These are phyloP conservation scores for Arctostaphylos glauca DNA, from an alignment of 148 eudicot genomes.

Conservation along the genomic window DNA sequence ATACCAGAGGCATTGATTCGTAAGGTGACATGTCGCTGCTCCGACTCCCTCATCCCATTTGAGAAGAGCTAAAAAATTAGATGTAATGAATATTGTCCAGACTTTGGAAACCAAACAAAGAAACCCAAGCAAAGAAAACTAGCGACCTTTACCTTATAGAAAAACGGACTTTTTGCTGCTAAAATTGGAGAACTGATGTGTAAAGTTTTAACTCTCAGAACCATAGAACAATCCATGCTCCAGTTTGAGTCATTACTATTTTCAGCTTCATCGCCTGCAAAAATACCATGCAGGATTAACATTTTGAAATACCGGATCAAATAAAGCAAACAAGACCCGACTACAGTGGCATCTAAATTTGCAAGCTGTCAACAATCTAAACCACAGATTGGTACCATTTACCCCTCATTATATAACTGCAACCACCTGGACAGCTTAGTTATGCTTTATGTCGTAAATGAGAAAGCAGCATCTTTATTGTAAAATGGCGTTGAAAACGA, in stretches of 20 bases:
- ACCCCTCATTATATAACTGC: neutral
- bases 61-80: conserved; percentile 58
- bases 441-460: neutral
- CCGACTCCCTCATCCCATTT: conserved; percentile 98
- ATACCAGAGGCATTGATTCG: conserved; percentile 89
- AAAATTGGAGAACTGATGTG: conserved; percentile 97
- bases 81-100: conserved; percentile 3
- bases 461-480: neutral
- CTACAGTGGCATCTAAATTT: neutral
- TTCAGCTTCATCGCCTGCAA: conserved; percentile 77
- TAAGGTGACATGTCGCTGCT: conserved; percentile 89
- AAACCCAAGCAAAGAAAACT: neutral
- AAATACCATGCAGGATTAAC: conserved; percentile 5
- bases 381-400: neutral
- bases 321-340: neutral
- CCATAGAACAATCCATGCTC: conserved; percentile 72
- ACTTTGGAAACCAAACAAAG: conserved; percentile 9
- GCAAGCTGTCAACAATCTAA: neutral
- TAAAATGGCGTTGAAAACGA: neutral
- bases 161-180: conserved; percentile 97
- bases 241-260: conserved; percentile 76
- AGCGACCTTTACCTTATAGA: conserved; percentile 61
- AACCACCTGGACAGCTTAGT: neutral
- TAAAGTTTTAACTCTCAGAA: conserved; percentile 65
- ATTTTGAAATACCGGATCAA: neutral